Evolutionary conservation across 2,329 filamentous ascomycete species (phyloP), one percentile per base, ranked within the genome.

Genomic region (Sarocladium brachiariae): DNA sequence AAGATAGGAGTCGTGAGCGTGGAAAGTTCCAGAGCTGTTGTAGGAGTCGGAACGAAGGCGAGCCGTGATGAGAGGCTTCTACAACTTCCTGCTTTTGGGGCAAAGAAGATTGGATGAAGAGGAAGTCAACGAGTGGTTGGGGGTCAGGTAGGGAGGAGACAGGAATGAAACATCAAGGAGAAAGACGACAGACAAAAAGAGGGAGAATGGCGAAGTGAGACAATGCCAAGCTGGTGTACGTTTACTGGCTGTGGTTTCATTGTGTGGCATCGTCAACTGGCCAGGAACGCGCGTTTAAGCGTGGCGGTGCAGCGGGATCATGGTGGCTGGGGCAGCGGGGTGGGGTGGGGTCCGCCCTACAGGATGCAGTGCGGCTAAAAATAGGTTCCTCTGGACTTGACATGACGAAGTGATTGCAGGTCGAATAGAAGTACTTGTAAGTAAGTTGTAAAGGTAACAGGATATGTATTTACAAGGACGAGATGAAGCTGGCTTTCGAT

Each of bases 291-390:
- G 39, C 39, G 39, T 43, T 43, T 8, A 24, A 25, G 39, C 11
- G 39, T 43, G 39, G 39, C 39, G 39, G 39, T 43, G 39, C 39
- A 43, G 11, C n/a, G 35, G 39, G 10, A n/a, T n/a, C 3, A 23
- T 25, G 9, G 39, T 43, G 39, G 39, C 39, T 43, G 39, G 39
- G 39, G 37, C 7, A 30, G 27, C 27, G 27, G 27, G 27, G 27
- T 30, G 27, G 27, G 27, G 27, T 7, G 7, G 5, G 34, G 34
- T 37, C 6, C 34, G n/a, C n/a, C n/a, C n/a, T n/a, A n/a, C n/a
- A n/a, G n/a, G n/a, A n/a, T n/a, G n/a, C n/a, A n/a, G n/a, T n/a
- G n/a, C n/a, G n/a, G n/a, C n/a, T n/a, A n/a, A n/a, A n/a, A n/a
- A n/a, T n/a, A n/a, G n/a, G n/a, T n/a, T n/a, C n/a, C n/a, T n/a